Evolutionary conservation across 2,329 filamentous ascomycete species (phyloP).

Genomic region (Nectriaceae sp.): DNA sequence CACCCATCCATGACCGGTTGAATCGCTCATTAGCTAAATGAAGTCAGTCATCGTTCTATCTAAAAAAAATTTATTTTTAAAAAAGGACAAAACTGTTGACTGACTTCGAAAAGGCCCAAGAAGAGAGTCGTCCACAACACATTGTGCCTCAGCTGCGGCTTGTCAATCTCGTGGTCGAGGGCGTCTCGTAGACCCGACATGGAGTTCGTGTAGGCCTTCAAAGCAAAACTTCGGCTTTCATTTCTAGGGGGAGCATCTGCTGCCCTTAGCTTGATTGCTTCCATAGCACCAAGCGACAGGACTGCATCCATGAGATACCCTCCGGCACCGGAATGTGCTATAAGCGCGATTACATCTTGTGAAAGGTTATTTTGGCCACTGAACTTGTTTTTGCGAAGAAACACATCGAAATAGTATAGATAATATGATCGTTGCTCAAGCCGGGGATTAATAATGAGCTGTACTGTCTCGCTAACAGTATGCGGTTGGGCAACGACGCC

Average conservation of each 20-base stretch:
- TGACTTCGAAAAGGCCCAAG: constrained; percentile 37
- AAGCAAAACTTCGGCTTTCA: constrained; percentile 12
- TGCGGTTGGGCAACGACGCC: not conserved
- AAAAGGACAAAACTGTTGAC: not conserved
- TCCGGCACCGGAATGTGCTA: constrained; percentile 13
- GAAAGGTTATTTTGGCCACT: constrained; percentile 8
- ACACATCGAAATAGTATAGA: constrained; percentile 33
- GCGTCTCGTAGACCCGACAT: constrained; percentile 24
- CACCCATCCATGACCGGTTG: constrained; percentile 34
- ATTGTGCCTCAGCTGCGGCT: constrained; percentile 6
- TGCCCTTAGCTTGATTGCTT: constrained; percentile 23
- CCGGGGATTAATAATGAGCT: constrained; percentile 3
- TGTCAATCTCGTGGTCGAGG: constrained; percentile 2
- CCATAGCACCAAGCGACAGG: constrained; percentile 33
- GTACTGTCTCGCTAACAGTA: constrained; percentile 3
- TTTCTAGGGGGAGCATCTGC: constrained; percentile 1
- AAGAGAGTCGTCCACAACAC: constrained; percentile 38
- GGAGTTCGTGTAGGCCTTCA: constrained; percentile 29
- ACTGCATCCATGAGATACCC: constrained; percentile 30
- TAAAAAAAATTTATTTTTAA: accelerated
- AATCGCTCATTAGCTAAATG: constrained; percentile 33
- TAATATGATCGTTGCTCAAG: constrained; percentile 19
- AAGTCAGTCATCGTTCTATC: not conserved
- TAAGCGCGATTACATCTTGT: constrained; percentile 22
- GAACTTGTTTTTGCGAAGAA: constrained; percentile 31